Conservation (phyloP, 257 asterid species). For the Capsicum baccatum region DNA sequence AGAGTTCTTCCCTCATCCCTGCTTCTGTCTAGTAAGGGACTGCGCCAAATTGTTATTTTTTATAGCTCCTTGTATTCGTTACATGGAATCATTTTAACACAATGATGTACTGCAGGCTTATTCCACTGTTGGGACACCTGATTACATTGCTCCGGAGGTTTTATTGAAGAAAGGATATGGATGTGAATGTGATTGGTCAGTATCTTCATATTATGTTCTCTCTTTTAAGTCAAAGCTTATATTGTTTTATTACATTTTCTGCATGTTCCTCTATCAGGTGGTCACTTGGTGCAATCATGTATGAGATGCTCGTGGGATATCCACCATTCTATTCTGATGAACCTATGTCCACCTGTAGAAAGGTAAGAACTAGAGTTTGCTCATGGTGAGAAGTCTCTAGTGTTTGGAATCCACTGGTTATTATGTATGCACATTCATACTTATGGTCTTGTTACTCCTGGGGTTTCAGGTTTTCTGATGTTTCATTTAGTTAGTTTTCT, state of each 20-base stretch:
- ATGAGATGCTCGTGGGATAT: slow-evolving; percentile 96
- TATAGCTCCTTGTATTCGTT: slow-evolving; percentile 10
- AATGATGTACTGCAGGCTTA: slow-evolving; percentile 69
- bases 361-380: slow-evolving; percentile 49
- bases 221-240: slow-evolving; percentile 29
- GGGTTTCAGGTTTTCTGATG: too few species aligned
- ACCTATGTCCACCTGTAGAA: slow-evolving; percentile 96
- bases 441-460: neutral
- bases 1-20: slow-evolving; percentile 2
- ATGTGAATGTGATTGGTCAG: slow-evolving; percentile 98
- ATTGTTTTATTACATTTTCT: slow-evolving; percentile 28
- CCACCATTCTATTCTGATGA: slow-evolving; percentile 99
- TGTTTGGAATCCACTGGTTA: slow-evolving; percentile 2
- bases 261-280: slow-evolving; percentile 56
- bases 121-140: slow-evolving; percentile 99
- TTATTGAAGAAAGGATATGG: slow-evolving; percentile 93
- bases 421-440: neutral
- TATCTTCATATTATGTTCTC: slow-evolving; percentile 29
- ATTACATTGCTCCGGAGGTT: slow-evolving; percentile 98
- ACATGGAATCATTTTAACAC: slow-evolving; percentile 17
- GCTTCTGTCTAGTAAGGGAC: slow-evolving; percentile 1
- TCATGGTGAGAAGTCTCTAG: neutral
- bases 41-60: neutral
- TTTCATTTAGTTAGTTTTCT: too few species aligned
- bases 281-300: slow-evolving; percentile 99